Conservation (phyloP, 352 stramenopile species). For the Pythium pyrilobum region DNA sequence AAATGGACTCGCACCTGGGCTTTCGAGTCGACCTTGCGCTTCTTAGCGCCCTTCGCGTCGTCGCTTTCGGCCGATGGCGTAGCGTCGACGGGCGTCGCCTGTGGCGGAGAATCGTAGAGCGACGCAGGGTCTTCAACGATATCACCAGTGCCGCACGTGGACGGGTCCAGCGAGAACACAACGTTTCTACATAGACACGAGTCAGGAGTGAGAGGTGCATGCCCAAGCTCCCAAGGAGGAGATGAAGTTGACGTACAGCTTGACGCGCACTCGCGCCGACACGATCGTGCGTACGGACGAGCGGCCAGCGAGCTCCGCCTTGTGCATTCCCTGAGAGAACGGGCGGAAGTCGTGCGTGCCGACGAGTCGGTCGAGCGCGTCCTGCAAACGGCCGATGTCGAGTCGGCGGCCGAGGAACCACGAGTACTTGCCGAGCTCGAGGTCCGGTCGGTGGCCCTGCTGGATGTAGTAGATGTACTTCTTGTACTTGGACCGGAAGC, state of each 20-base stretch:
- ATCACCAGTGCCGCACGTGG: conserved; percentile 47
- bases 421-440: conserved; percentile 68
- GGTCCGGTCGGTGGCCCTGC: conserved; percentile 64
- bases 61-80: neutral
- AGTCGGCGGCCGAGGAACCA: conserved; percentile 78
- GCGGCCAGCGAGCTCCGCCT: conserved; percentile 47
- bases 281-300: conserved; percentile 67
- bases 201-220: neutral
- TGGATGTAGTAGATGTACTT: conserved; percentile 90
- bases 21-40: conserved; percentile 20
- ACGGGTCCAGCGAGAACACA: conserved; percentile 62
- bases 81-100: neutral
- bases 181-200: conserved; percentile 35
- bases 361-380: conserved; percentile 66
- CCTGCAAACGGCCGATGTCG: conserved; percentile 47
- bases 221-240: no score
- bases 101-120: conserved; percentile 13
- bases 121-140: conserved; percentile 33
- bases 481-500: conserved; percentile 79
- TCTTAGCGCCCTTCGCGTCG: conserved; percentile 31
- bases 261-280: conserved; percentile 51
- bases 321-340: conserved; percentile 76
- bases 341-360: conserved; percentile 72
- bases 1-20: conserved; percentile 42
- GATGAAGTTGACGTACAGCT: conserved; percentile 28